Base-by-base conservation (phyloP, 169 alveolate genomes). In the Plasmodium gallinaceum region DNA sequence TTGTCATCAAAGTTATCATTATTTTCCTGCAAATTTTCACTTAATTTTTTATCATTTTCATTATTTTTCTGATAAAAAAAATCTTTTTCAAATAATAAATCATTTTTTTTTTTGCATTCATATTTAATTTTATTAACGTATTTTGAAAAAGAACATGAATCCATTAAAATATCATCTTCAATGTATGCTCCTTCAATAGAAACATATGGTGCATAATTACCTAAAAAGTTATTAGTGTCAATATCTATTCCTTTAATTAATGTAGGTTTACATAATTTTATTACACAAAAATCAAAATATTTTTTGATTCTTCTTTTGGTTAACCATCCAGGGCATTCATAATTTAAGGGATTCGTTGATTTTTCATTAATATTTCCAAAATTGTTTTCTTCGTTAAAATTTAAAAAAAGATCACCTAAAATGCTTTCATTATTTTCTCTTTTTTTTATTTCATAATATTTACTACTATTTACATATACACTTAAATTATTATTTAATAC, bases 141-240 rank as follows among this genome's bases (percentile, higher is more conserved):
- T 61, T 69, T 86, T 10, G 76, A 45, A 86, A 86, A 86, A 8
- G 86, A 60, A 10, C 24, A 46, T 8, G 70, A 16, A n/a, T 68
- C 62, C 75, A 86, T 60, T 51, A 86, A 39, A 26, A 70, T 32
- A 9, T 88, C 90, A 64, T 75, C 90, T 24, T 75, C 93, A 73
- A 75, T 76, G 42, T 76, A 88, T 18, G 93, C 93, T 7, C 93
- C 93, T 74, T 88, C 93, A 48, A 88, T 88, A 76, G 90, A 75
- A 66, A 88, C 86, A 76, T 88, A 76, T 22, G 95, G 95, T 4
- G 94, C 92, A 85, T 85, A 69, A 66, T 92, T 92, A 8, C 95
- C 95, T 65, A 93, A 74, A 26, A 91, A 91, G 51, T 85, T 46
- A 65, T 88, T 60, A 22, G 94, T 91, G 74, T 72, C 91, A 9